Evolutionary conservation across 345 rosid genomes (phyloP), one percentile per base, ranked within the genome.

Genomic region (Pistacia vera): DNA sequence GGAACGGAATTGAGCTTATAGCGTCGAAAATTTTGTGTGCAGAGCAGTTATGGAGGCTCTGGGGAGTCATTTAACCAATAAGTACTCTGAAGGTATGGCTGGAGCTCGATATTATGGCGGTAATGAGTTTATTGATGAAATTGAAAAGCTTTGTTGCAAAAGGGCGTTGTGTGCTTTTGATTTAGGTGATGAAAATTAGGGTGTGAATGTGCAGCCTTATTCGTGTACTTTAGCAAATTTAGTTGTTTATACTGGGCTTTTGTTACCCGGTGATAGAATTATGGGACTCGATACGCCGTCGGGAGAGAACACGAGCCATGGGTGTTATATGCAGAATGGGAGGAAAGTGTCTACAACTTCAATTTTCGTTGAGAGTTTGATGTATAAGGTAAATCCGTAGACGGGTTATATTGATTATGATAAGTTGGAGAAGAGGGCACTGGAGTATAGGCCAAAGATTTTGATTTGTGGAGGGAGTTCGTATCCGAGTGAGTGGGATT

Each of bases 381-480:
- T 96, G 0, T 93, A 93, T 73, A 93, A 91, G 86, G 94, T 91
- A 70, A 91, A 86, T 54, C 90, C 98, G 0, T 89, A 79, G 72
- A 86, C 89, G 4, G 92, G 98, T 60, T 86, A 83, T 70, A 82
- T 93, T 76, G 97, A 91, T 82, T 91, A 85, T 64, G 92, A 88
- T 73, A 93, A 86, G 84, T 83, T 93, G 76, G 98, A 92, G 85
- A 97, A 93, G 79, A 89, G 90, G 85, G 93, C 97, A 4, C 71
- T 90, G 78, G 93, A 93, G 85, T 93, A 83, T 79, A 91, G 92
- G 71, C 98, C 92, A 0, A 93, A 91, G 87, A 88, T 93, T 75
- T 85, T 92, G 71, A 93, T 93, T 78, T 90, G 95, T 79, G 98
- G 98, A 25, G 98, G 98, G 66, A 93, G 98, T 76, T 90, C 98